A percentile compares a stretch with the other conserved stretches of the same genome.
phyloP scores from a whole-genome alignment of 1,284 basidiomycete genomes.

The Hypsizygus ulmarius region DNA sequence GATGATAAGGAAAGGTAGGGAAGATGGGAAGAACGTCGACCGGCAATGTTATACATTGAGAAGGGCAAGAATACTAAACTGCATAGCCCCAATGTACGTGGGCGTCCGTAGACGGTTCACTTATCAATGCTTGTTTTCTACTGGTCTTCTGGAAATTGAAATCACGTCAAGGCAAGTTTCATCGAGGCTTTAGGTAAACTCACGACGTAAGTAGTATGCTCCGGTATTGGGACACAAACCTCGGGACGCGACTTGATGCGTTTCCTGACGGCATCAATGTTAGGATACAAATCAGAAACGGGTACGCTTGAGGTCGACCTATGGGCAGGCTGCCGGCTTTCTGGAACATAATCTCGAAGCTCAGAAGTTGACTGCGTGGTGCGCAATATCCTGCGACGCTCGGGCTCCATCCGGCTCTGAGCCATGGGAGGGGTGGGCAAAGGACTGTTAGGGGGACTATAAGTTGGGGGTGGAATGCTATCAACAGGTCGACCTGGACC shows the following conservation, averaged over 20 bases:
- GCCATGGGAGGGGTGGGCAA: constrained; percentile 28
- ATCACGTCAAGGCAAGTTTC: no score
- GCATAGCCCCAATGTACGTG: constrained; percentile 39
- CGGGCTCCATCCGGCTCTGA: constrained; percentile 8
- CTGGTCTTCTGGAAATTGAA: not conserved
- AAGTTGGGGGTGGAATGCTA: constrained; percentile 25
- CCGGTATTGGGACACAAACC: no score
- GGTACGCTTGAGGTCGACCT: constrained; percentile 40
- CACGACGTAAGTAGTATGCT: not conserved
- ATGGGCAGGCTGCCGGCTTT: constrained; percentile 26
- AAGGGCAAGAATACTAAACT: constrained; percentile 22
- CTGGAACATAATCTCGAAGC: constrained; percentile 15
- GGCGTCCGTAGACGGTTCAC: not conserved
- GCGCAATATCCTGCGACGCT: constrained; percentile 23
- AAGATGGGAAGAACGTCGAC: not conserved
- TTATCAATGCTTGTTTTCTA: not conserved
- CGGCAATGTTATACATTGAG: not conserved
- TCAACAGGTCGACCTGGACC: constrained; percentile 27
- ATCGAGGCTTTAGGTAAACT: no score
- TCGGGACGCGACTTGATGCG: not conserved
- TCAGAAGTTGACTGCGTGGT: constrained; percentile 29
- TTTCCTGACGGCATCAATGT: not conserved
- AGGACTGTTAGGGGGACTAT: constrained; percentile 28
- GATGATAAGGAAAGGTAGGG: not conserved
- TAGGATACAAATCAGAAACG: constrained; percentile 19